Percentiles rank a stretch among this genome's conserved stretches.
Conservation (phyloP, 2,329 filamentous ascomycete genomes). For the Aspergillus jensenii region DNA sequence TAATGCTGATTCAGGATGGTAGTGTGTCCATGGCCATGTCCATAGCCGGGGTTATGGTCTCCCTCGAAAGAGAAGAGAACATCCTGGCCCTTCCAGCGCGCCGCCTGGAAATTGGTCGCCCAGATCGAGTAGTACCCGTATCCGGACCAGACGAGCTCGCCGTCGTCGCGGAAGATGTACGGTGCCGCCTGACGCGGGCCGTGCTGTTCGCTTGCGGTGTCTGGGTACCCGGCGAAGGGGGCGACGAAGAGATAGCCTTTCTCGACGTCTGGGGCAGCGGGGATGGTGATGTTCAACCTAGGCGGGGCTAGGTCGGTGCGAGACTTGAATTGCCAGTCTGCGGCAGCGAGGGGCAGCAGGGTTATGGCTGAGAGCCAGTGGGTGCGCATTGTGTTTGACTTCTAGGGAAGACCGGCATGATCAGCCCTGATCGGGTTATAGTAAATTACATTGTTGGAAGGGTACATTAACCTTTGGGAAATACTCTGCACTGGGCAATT, state of each 20-base stretch:
- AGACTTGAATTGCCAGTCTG: slow-evolving; percentile 51
- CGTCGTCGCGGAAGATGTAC: slow-evolving; percentile 57
- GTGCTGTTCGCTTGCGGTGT: slow-evolving; percentile 17
- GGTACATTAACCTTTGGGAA: slow-evolving; percentile 13
- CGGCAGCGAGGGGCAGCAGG: slow-evolving; percentile 24
- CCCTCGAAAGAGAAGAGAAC: slow-evolving; percentile 58
- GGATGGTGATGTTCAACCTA: slow-evolving; percentile 40
- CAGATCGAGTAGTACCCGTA: slow-evolving; percentile 55
- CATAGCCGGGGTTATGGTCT: slow-evolving; percentile 52
- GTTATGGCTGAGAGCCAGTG: slow-evolving; percentile 4
- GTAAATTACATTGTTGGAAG: not conserved
- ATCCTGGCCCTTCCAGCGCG: slow-evolving; percentile 51
- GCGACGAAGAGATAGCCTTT: slow-evolving; percentile 41
- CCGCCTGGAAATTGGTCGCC: slow-evolving; percentile 53
- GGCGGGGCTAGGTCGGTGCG: slow-evolving; percentile 50
- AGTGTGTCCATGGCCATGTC: slow-evolving; percentile 56
- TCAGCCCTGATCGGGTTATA: slow-evolving; percentile 5
- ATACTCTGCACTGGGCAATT: slow-evolving; percentile 11
- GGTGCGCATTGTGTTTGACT: slow-evolving; percentile 2
- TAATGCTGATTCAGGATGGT: slow-evolving; percentile 57
- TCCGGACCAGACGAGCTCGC: slow-evolving; percentile 59
- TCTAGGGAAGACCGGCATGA: slow-evolving; percentile 5
- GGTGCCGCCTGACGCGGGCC: slow-evolving; percentile 52
- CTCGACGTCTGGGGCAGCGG: slow-evolving; percentile 34
- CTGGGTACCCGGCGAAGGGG: slow-evolving; percentile 34